These are phyloP conservation scores for Penicillium corylophilum DNA, from an alignment of 2,329 filamentous ascomycete species.

Conservation along the genomic window DNA sequence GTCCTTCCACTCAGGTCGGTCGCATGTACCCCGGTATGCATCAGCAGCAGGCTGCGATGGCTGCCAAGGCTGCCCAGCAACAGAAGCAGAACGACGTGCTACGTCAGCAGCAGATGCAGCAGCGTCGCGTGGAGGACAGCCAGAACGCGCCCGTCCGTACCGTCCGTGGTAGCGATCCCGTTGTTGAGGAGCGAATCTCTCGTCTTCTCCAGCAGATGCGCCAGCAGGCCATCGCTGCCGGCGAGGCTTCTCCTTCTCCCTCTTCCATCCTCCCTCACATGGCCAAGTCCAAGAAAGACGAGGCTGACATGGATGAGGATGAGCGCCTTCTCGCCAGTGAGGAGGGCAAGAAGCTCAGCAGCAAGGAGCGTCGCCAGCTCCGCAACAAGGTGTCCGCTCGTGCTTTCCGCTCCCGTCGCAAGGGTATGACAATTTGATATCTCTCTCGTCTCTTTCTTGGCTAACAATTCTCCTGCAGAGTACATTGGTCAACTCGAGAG, in stretches of 20 bases:
- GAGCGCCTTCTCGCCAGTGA: slow-evolving; percentile 92
- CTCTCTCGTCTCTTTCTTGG: neutral
- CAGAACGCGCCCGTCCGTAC: slow-evolving; percentile 33
- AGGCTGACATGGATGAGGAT: slow-evolving; percentile 98
- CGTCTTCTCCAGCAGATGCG: slow-evolving; percentile 92
- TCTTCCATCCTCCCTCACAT: slow-evolving; percentile 61
- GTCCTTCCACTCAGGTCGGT: slow-evolving; percentile 59
- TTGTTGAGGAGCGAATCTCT: slow-evolving; percentile 89
- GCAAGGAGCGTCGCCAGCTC: slow-evolving; percentile 95
- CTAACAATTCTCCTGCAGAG: slow-evolving; percentile 58
- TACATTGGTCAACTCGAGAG: slow-evolving; percentile 93
- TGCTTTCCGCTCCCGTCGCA: slow-evolving; percentile 95
- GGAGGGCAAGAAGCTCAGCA: slow-evolving; percentile 98
- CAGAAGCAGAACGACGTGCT: slow-evolving; percentile 60
- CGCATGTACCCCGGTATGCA: slow-evolving; percentile 93
- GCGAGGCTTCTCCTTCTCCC: slow-evolving; percentile 46
- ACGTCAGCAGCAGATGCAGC: slow-evolving; percentile 57
- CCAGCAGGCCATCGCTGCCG: slow-evolving; percentile 62
- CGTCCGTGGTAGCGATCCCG: slow-evolving; percentile 57
- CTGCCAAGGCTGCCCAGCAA: slow-evolving; percentile 66
- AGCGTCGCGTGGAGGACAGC: slow-evolving; percentile 29
- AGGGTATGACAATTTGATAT: slow-evolving; percentile 64
- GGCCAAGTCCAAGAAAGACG: slow-evolving; percentile 79
- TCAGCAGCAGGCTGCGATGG: slow-evolving; percentile 77
- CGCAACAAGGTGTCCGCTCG: slow-evolving; percentile 98